phyloP scores from a whole-genome alignment of 805 yeast genomes.

The Barnettozyma botsteinii region DNA sequence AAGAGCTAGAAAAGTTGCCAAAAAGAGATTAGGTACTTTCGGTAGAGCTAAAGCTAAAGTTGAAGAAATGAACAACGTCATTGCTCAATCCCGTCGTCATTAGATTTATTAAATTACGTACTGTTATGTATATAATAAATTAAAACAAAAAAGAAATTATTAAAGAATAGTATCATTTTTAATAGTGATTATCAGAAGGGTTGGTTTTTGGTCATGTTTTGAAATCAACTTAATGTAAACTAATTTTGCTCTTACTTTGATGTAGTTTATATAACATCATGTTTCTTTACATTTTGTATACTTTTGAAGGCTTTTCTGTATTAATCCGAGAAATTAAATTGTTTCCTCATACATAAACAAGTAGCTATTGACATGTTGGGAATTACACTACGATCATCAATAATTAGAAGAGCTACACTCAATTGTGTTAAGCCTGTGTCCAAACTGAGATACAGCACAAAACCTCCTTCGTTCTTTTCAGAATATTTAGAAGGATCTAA shows the following conservation, averaged over 20 bases:
- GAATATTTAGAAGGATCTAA: constrained; percentile 1
- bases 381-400: too few relatives aligned
- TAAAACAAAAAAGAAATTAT: background rate
- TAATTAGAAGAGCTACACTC: too few relatives aligned
- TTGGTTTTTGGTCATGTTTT: constrained; percentile 3
- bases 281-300: too few relatives aligned
- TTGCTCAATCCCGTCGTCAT: constrained; percentile 95
- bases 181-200: background rate
- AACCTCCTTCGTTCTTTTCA: constrained; percentile 9
- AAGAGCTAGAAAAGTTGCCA: constrained; percentile 99
- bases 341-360: too few relatives aligned
- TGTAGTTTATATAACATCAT: too few relatives aligned
- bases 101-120: constrained; percentile 31
- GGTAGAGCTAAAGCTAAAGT: constrained; percentile 99
- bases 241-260: constrained; percentile 2
- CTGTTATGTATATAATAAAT: background rate
- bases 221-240: constrained; percentile 6
- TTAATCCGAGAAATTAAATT: too few relatives aligned
- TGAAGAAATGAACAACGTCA: constrained; percentile 95
- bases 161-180: background rate
- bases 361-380: too few relatives aligned
- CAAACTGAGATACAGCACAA: too few relatives aligned
- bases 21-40: constrained; percentile 99
- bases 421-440: too few relatives aligned
- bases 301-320: too few relatives aligned